Evolutionary conservation across 768 basidiomycete species (phyloP).

Genomic region (Lentinula raphanica): DNA sequence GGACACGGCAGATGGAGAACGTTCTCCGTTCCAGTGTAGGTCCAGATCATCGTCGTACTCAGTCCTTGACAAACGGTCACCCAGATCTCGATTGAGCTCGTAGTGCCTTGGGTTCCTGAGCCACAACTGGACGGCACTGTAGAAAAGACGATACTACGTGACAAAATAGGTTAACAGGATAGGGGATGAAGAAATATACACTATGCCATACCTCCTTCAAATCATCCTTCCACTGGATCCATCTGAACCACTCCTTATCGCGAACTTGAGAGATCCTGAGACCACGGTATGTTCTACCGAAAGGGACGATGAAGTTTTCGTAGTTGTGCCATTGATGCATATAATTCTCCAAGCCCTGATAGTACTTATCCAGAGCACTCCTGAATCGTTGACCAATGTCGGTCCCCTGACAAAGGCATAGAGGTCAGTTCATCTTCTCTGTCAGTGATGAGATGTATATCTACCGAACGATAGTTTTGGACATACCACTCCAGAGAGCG

Average conservation of each 20-base stretch:
- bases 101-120: conserved; percentile 6
- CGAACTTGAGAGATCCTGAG: background rate
- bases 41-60: background rate
- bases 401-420: background rate
- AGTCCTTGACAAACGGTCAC: background rate
- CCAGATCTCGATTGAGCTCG: conserved; percentile 1
- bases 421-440: too few relatives aligned
- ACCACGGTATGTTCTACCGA: background rate
- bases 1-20: background rate
- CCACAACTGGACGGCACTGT: conserved; percentile 3
- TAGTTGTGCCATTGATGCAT: background rate
- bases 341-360: background rate
- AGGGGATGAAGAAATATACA: background rate
- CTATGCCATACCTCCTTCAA: background rate
- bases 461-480: background rate
- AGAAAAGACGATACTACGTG: conserved; percentile 6
- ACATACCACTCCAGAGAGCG: background rate
- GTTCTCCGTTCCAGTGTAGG: background rate
- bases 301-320: conserved; percentile 3
- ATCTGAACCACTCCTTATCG: conserved; percentile 1
- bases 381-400: background rate
- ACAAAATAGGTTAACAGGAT: background rate
- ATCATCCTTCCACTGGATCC: background rate
- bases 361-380: conserved; percentile 2
- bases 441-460: background rate